Evolutionary conservation across 73 alveolate genomes (phyloP).

Genomic region (Urostyla sp.): DNA sequence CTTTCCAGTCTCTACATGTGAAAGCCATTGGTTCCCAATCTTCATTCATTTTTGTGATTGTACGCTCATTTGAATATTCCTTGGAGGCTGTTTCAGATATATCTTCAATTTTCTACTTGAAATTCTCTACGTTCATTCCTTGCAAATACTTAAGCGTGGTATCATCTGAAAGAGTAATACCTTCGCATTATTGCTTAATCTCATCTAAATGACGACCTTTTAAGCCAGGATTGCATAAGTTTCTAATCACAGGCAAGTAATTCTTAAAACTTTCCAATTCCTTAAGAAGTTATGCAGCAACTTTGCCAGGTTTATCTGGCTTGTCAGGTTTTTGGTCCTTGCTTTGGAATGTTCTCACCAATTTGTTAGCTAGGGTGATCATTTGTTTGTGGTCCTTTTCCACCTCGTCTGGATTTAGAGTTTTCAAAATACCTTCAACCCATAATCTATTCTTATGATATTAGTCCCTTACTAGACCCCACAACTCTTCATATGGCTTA

Average conservation of each 20-base stretch:
- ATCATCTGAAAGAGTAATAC: slow-evolving; percentile 18
- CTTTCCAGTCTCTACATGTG: slow-evolving; percentile 81
- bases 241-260: slow-evolving; percentile 75
- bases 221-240: slow-evolving; percentile 91
- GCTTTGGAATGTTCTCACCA: slow-evolving; percentile 43
- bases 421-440: slow-evolving; percentile 62
- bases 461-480: slow-evolving; percentile 77
- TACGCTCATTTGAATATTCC: slow-evolving; percentile 79
- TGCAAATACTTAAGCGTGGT: slow-evolving; percentile 54
- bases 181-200: slow-evolving; percentile 79
- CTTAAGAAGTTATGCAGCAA: slow-evolving; percentile 46
- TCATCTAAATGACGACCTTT: slow-evolving; percentile 98
- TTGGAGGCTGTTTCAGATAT: slow-evolving; percentile 85
- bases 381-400: slow-evolving; percentile 82
- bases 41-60: slow-evolving; percentile 81
- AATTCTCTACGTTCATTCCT: slow-evolving; percentile 59
- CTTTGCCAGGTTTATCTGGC: slow-evolving; percentile 59
- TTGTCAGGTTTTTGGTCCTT: too few relatives aligned
- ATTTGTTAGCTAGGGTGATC: slow-evolving; percentile 71
- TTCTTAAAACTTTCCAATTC: slow-evolving; percentile 64
- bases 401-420: slow-evolving; percentile 87
- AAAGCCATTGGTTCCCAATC: slow-evolving; percentile 88
- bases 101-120: slow-evolving; percentile 75
- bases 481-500: slow-evolving; percentile 85
- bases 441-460: slow-evolving; percentile 60